A percentile compares a stretch with the other conserved stretches of the same genome.
phyloP scores from a whole-genome alignment of 2,329 filamentous ascomycete genomes.

The Pseudogymnoascus sp. region DNA sequence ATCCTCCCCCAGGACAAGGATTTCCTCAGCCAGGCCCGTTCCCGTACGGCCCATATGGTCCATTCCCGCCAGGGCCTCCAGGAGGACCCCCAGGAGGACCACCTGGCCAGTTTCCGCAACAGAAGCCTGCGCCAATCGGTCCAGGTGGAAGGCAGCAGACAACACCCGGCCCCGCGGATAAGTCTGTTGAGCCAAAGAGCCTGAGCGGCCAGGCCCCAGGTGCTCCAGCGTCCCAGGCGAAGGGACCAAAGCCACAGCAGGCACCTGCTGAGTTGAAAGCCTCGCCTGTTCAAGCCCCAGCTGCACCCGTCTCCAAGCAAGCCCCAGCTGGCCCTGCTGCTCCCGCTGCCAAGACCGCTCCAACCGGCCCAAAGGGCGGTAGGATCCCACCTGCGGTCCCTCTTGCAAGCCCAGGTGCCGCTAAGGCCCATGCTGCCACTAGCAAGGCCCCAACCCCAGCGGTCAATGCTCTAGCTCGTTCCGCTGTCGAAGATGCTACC shows the following conservation, averaged over 20 bases:
- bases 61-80: conserved; percentile 52
- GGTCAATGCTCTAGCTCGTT: conserved; percentile 23
- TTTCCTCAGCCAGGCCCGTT: conserved; percentile 48
- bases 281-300: conserved; percentile 30
- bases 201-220: conserved; percentile 34
- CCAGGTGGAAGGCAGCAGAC: conserved; percentile 38
- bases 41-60: conserved; percentile 38
- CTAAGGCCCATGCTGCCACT: conserved; percentile 30
- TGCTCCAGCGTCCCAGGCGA: conserved; percentile 30
- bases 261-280: conserved; percentile 45
- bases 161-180: conserved; percentile 35
- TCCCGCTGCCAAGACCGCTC: conserved; percentile 22
- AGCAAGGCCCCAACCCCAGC: conserved; percentile 1
- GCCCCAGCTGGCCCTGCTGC: conserved; percentile 12
- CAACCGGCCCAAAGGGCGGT: conserved; percentile 35
- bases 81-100: conserved; percentile 11
- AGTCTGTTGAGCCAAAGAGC: conserved; percentile 46
- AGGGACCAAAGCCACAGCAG: conserved; percentile 57
- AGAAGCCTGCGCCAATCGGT: conserved; percentile 43
- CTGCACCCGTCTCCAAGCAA: conserved; percentile 12
- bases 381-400: conserved; percentile 61
- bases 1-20: conserved; percentile 40
- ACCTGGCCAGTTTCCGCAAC: conserved; percentile 21
- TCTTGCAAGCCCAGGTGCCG: conserved; percentile 40
- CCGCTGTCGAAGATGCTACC: conserved; percentile 56